A percentile compares a stretch with the other conserved stretches of the same genome.
Conservation (phyloP, 148 eudicot species). For the Spergularia bocconei region DNA sequence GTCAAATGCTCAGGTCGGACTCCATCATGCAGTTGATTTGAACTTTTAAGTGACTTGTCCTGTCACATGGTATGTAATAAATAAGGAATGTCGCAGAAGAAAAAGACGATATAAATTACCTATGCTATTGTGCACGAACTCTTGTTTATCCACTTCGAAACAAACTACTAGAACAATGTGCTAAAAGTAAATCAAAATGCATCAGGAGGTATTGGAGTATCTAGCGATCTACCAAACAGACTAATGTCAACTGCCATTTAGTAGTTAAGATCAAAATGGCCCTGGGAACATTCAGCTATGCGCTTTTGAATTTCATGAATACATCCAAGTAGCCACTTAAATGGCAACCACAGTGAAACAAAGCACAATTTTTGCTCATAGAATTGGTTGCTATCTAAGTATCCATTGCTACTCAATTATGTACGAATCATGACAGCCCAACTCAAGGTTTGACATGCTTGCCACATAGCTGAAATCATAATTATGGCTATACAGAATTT, state of each 20-base stretch:
- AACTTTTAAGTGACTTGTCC: slow-evolving; percentile 29
- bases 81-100: neutral
- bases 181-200: neutral
- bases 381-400: neutral
- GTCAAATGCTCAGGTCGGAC: slow-evolving; percentile 16
- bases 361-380: neutral
- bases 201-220: neutral
- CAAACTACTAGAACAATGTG: neutral
- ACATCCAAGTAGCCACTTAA: neutral
- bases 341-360: neutral
- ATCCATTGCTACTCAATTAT: no score
- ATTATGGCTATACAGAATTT: no score
- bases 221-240: neutral
- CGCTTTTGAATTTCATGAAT: slow-evolving; percentile 1
- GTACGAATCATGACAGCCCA: no score
- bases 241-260: neutral
- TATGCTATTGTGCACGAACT: neutral
- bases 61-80: slow-evolving; percentile 3
- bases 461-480: no score
- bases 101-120: neutral
- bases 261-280: neutral
- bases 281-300: neutral
- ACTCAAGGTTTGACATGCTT: no score
- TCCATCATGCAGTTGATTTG: slow-evolving; percentile 26
- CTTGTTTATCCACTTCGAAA: neutral